phyloP scores from a whole-genome alignment of 768 basidiomycete genomes.

The Suillus luteus region DNA sequence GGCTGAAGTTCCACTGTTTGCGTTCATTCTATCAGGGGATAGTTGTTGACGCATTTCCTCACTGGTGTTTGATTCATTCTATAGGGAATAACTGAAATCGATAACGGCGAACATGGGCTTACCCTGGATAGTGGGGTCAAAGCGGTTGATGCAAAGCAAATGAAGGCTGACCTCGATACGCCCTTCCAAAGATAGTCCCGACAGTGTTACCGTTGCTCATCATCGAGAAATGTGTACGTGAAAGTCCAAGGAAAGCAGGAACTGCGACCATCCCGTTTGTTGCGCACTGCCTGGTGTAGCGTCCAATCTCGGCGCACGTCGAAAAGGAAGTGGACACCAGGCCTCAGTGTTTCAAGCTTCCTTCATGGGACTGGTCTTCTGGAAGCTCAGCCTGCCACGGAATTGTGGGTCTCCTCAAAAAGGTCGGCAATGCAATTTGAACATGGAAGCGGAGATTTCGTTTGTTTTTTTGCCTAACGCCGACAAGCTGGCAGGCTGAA shows the following conservation, averaged over 20 bases:
- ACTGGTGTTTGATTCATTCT: not conserved
- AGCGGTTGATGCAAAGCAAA: not conserved
- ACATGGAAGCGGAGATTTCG: not conserved
- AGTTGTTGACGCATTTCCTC: not conserved
- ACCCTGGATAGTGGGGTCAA: no score
- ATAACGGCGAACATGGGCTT: conserved; percentile 37
- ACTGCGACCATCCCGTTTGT: no score
- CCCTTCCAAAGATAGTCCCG: conserved; percentile 38
- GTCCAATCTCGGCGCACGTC: no score
- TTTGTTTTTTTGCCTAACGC: not conserved
- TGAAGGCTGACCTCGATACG: not conserved
- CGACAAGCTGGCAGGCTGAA: not conserved
- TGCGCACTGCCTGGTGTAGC: no score
- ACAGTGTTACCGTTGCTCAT: conserved; percentile 72
- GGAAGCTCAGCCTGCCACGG: not conserved
- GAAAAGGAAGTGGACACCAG: no score
- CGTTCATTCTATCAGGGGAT: not conserved
- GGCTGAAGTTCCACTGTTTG: conserved; percentile 69
- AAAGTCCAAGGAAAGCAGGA: conserved; percentile 56
- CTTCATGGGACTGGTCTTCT: no score
- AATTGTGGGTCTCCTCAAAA: not conserved
- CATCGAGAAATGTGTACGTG: conserved; percentile 65
- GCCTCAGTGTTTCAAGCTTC: no score
- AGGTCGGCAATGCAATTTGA: not conserved
- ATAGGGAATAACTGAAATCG: not conserved